Base-by-base conservation (phyloP, 2,329 filamentous ascomycete genomes). In the Colletotrichum abscissum region DNA sequence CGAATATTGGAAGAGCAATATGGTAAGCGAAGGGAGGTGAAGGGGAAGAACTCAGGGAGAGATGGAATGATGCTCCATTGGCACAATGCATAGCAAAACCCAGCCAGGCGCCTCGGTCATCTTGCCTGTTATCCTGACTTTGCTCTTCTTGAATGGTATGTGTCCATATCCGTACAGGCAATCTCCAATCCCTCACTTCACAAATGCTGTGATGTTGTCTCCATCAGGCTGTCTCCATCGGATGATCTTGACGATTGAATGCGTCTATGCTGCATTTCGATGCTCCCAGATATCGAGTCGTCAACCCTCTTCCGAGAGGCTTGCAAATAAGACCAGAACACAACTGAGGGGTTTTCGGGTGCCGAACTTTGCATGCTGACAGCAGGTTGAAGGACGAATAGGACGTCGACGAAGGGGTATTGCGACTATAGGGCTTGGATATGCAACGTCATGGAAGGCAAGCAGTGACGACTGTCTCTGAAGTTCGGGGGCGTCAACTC, bases 401-500 rank as follows among this genome's bases (percentile, higher is more conserved):
- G 14, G 46, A 58, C 14, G 28, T 28, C 22, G n/a, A 14, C 22
- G 63, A 57, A 26, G 62, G 3, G 14, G 5, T n/a, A 49, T 26
- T 59, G n/a, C 16, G 12, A 49, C 58, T 26, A 6, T 56, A 62
- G 58, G 67, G 64, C 42, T 59, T 54, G 67, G 42, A 57, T n/a
- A 38, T 24, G 38, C 30, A 69, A 70, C 70, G 70, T 73, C 70
- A 73, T 73, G 60, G 55, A 65, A 42, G 60, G 56, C 46, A 55
- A 46, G 24, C 26, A 30, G 70, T 73, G 66, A 70, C 66, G 66
- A 73, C 46, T 49, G 33, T 24, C 49, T 49, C 19, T 42, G 38
- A 42, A 19, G 16, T 42, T 42, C 38, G 16, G 59, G 2, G 42
- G 42, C 42, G 38, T 70, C 62, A 55, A 70, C 55, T 42, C 19